Percentiles rank a stretch among this genome's conserved stretches.
These are phyloP conservation scores for Colletotrichum caudatum DNA, from an alignment of 2,329 filamentous ascomycete species.

Conservation along the genomic window DNA sequence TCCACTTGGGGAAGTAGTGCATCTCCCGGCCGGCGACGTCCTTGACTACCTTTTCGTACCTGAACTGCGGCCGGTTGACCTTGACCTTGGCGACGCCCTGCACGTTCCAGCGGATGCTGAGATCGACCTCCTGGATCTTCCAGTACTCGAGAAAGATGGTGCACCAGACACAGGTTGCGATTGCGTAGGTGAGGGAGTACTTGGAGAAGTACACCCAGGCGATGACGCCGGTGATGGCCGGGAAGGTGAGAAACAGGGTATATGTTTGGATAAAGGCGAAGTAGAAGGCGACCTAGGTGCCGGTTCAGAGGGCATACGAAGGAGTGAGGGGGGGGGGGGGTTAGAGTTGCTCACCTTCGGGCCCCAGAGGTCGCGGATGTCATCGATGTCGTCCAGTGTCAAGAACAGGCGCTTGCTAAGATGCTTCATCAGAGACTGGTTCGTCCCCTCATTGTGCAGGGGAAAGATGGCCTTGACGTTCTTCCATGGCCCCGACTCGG, in stretches of 20 bases:
- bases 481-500: conserved; percentile 68
- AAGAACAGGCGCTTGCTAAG: conserved; percentile 66
- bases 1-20: conserved; percentile 72
- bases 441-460: conserved; percentile 69
- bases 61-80: conserved; percentile 73
- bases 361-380: conserved; percentile 72
- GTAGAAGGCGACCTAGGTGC: conserved; percentile 74
- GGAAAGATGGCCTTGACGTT: conserved; percentile 72
- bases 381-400: conserved; percentile 64
- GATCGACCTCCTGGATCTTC: conserved; percentile 80
- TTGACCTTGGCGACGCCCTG: conserved; percentile 76
- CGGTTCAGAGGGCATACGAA: conserved; percentile 44
- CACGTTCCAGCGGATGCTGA: conserved; percentile 79
- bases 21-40: conserved; percentile 74
- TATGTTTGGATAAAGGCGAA: conserved; percentile 87
- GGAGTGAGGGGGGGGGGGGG: no score
- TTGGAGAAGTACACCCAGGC: conserved; percentile 76
- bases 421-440: conserved; percentile 67
- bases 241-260: conserved; percentile 76
- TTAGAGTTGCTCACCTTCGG: conserved; percentile 59
- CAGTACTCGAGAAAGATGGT: conserved; percentile 83
- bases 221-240: conserved; percentile 74
- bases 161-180: conserved; percentile 76
- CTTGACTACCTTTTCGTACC: conserved; percentile 69
- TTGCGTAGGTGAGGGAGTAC: conserved; percentile 77